Evolutionary conservation across 352 stramenopile species (phyloP).

Genomic region (Globisporangium recalcitrans): DNA sequence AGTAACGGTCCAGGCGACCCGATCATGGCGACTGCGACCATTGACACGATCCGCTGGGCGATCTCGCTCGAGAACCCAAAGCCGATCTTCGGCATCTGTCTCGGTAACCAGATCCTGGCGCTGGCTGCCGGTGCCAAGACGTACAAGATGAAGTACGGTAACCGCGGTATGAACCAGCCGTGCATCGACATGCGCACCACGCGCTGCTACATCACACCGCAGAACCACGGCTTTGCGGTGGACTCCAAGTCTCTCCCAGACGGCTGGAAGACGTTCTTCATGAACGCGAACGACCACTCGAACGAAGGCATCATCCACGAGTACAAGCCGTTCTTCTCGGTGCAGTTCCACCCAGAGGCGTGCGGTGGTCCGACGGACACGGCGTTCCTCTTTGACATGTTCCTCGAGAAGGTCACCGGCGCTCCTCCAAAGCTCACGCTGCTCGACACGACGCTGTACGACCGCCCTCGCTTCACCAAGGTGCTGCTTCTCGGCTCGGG

Average conservation of each 20-base stretch:
- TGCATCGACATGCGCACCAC: constrained; percentile 95
- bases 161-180: constrained; percentile 98
- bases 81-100: constrained; percentile 98
- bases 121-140: constrained; percentile 93
- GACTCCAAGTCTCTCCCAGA: constrained; percentile 89
- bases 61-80: constrained; percentile 80
- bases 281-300: constrained; percentile 98
- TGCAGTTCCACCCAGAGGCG: constrained; percentile 99
- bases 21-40: constrained; percentile 90
- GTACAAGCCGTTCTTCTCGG: constrained; percentile 97
- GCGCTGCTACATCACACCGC: constrained; percentile 97
- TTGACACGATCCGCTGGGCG: constrained; percentile 88
- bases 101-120: constrained; percentile 97
- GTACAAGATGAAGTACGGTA: constrained; percentile 99
- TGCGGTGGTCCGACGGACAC: constrained; percentile 94
- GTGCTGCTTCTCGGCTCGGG: constrained; percentile 96
- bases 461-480: constrained; percentile 87
- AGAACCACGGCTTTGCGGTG: constrained; percentile 99
- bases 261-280: constrained; percentile 96
- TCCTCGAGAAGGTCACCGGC: constrained; percentile 88
- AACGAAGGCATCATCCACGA: constrained; percentile 99
- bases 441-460: constrained; percentile 77
- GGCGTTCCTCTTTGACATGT: constrained; percentile 97
- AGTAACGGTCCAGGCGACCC: constrained; percentile 97
- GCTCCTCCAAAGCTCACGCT: constrained; percentile 74